Conservation (phyloP, 352 stramenopile species). For the Phytopythium boreale region DNA sequence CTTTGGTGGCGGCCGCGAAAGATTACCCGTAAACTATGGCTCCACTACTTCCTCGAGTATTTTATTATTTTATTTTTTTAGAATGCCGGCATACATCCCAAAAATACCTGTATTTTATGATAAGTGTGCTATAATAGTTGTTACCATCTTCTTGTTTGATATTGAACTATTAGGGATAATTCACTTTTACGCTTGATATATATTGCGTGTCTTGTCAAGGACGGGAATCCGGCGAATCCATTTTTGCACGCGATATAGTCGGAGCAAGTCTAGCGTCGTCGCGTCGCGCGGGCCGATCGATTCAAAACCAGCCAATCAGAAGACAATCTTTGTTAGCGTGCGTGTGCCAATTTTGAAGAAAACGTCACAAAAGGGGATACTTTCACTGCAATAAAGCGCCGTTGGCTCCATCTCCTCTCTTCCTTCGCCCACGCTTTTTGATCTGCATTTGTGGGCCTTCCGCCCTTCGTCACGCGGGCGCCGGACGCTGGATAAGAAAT, state of each 20-base stretch:
- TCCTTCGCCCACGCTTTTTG: neutral
- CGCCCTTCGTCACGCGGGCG: neutral
- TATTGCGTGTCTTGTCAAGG: neutral
- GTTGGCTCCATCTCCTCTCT: neutral
- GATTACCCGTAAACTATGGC: no score
- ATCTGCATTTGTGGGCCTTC: neutral
- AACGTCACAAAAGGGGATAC: slow-evolving; percentile 1
- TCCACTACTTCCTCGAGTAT: no score
- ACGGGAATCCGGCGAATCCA: neutral
- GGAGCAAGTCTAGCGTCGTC: neutral
- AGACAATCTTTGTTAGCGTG: neutral
- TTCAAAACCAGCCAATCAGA: neutral
- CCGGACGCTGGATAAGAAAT: slow-evolving; percentile 8
- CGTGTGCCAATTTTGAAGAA: neutral
- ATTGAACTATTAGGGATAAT: no score
- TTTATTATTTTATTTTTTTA: no score
- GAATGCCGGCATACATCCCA: no score
- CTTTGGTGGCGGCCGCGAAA: neutral
- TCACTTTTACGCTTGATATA: neutral
- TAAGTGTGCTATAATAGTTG: no score
- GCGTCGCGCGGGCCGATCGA: neutral
- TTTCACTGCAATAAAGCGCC: neutral
- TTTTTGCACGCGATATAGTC: neutral
- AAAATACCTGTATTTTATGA: no score
- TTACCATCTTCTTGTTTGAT: no score